phyloP scores from a whole-genome alignment of 495 filamentous ascomycete species.

The Chaetomium fimeti region DNA sequence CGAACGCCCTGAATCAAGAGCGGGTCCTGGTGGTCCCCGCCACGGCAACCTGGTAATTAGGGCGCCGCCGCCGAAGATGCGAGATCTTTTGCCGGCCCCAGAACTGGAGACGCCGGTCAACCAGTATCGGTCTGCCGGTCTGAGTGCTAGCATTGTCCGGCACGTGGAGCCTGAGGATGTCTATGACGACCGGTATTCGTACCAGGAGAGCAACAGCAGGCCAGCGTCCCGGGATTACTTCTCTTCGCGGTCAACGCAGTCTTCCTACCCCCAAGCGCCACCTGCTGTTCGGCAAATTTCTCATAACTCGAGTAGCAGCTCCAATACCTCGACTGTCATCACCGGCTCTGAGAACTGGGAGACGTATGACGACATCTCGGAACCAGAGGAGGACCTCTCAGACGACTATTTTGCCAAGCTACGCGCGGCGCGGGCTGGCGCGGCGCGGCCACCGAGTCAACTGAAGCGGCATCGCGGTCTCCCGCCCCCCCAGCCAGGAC shows the following conservation, averaged over 20 bases:
- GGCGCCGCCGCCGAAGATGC: slow-evolving; percentile 86
- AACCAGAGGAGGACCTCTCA: slow-evolving; percentile 68
- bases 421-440: slow-evolving; percentile 52
- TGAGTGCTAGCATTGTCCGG: slow-evolving; percentile 66
- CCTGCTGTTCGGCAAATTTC: slow-evolving; percentile 61
- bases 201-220: slow-evolving; percentile 33
- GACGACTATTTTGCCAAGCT: slow-evolving; percentile 77
- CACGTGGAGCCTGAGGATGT: slow-evolving; percentile 80
- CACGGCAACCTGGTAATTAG: slow-evolving; percentile 50
- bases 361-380: slow-evolving; percentile 77
- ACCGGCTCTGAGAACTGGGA: slow-evolving; percentile 95
- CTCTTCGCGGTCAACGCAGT: slow-evolving; percentile 25
- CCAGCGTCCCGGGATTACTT: slow-evolving; percentile 37
- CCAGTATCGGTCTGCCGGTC: slow-evolving; percentile 63
- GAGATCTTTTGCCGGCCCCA: slow-evolving; percentile 68
- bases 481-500: slow-evolving; percentile 38
- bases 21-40: slow-evolving; percentile 34
- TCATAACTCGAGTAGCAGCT: slow-evolving; percentile 52
- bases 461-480: slow-evolving; percentile 45
- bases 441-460: slow-evolving; percentile 34
- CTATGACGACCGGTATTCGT: slow-evolving; percentile 62
- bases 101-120: slow-evolving; percentile 62
- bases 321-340: slow-evolving; percentile 63
- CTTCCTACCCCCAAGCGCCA: slow-evolving; percentile 39
- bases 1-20: slow-evolving; percentile 59